Evolutionary conservation across 2,329 filamentous ascomycete species (phyloP).

Genomic region (Parastagonospora nodorum): DNA sequence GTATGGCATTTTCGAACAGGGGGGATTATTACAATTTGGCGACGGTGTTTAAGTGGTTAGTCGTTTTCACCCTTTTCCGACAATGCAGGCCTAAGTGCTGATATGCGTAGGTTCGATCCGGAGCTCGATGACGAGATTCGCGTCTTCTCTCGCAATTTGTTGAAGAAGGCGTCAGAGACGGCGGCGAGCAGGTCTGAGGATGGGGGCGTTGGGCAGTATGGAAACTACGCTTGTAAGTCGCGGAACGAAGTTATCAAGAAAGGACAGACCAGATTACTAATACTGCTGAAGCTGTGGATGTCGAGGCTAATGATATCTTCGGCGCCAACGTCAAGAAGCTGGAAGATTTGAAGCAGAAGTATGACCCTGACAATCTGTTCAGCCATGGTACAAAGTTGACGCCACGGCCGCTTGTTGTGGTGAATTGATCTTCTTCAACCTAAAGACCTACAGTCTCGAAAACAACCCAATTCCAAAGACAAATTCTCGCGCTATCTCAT

Average conservation of each 20-base stretch:
- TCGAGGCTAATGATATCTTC: constrained; percentile 35
- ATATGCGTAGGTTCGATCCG: constrained; percentile 28
- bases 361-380: constrained; percentile 43
- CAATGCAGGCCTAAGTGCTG: neutral
- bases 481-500: neutral
- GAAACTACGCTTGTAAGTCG: constrained; percentile 37
- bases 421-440: constrained; percentile 10
- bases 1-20: constrained; percentile 34
- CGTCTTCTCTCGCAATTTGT: constrained; percentile 27
- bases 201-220: constrained; percentile 38
- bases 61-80: too few species aligned
- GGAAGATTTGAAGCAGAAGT: constrained; percentile 41
- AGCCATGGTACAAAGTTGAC: constrained; percentile 31
- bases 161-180: constrained; percentile 32
- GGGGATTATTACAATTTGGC: constrained; percentile 44
- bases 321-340: constrained; percentile 40
- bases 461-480: too few species aligned
- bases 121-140: constrained; percentile 31
- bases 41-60: constrained; percentile 38
- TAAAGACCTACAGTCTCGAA: neutral
- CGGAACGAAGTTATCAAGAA: neutral
- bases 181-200: constrained; percentile 23
- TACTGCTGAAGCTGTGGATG: constrained; percentile 22
- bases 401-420: constrained; percentile 24
- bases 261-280: too few species aligned